A percentile compares a stretch with the other conserved stretches of the same genome.
These are phyloP conservation scores for Sanghuangporus baumii DNA, from an alignment of 1,284 basidiomycete species.

Conservation along the genomic window DNA sequence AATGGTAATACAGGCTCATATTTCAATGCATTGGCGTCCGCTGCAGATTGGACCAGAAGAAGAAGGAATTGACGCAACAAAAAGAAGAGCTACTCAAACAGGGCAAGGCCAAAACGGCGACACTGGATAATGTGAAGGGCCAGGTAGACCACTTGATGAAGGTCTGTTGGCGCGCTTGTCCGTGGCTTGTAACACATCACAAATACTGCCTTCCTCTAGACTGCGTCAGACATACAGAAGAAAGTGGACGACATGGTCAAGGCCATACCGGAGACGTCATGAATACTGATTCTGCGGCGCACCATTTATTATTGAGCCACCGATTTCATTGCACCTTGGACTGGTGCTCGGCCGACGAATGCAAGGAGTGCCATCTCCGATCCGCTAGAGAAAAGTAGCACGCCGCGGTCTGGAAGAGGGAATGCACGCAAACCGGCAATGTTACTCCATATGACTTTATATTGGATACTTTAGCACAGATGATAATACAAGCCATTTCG, in stretches of 20 bases:
- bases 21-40: slow-evolving; percentile 10
- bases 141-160: slow-evolving; percentile 72
- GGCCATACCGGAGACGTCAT: slow-evolving; percentile 28
- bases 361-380: neutral
- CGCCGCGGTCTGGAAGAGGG: neutral
- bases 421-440: neutral
- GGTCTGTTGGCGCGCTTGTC: slow-evolving; percentile 32
- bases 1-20: slow-evolving; percentile 19
- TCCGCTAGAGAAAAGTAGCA: neutral
- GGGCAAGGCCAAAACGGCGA: slow-evolving; percentile 57
- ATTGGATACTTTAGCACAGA: slow-evolving; percentile 3
- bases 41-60: slow-evolving; percentile 57
- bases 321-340: neutral
- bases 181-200: slow-evolving; percentile 5
- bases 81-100: slow-evolving; percentile 73
- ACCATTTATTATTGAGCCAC: neutral
- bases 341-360: neutral
- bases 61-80: slow-evolving; percentile 55
- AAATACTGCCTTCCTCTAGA: slow-evolving; percentile 33
- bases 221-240: slow-evolving; percentile 64
- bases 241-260: slow-evolving; percentile 65
- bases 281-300: neutral
- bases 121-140: slow-evolving; percentile 66
- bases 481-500: slow-evolving; percentile 2
- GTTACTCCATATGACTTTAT: neutral